Conservation (phyloP, 108 stramenopile species). For the Cyclostephanos tholiformis region DNA sequence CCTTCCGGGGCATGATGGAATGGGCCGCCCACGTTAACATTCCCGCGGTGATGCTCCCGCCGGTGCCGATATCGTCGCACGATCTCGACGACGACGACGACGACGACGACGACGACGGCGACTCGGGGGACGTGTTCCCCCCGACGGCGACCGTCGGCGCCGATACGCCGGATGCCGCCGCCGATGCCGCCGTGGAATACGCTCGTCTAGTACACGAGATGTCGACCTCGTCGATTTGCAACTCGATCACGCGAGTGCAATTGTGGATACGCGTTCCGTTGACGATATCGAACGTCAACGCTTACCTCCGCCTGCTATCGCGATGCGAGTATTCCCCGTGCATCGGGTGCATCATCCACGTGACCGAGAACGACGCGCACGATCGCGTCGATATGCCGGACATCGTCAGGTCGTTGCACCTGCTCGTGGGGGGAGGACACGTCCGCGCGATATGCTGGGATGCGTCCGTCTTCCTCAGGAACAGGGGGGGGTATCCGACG, state of each 20-base stretch:
- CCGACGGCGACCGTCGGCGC: too few relatives aligned
- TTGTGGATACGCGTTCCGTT: constrained; percentile 76
- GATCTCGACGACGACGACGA: too few relatives aligned
- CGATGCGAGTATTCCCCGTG: constrained; percentile 72
- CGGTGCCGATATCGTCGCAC: too few relatives aligned
- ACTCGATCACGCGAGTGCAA: constrained; percentile 61
- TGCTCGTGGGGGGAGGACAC: constrained; percentile 75
- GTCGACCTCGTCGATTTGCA: constrained; percentile 31
- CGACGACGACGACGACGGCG: too few relatives aligned
- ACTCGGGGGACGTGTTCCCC: too few relatives aligned
- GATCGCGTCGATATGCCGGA: too few relatives aligned
- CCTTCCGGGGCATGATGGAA: constrained; percentile 69
- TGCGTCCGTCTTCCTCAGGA: constrained; percentile 83
- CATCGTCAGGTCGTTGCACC: constrained; percentile 52
- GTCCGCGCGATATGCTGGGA: constrained; percentile 77
- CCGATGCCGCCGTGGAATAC: constrained; percentile 49
- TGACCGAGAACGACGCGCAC: constrained; percentile 24
- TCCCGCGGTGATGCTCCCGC: too few relatives aligned
- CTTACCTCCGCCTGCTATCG: constrained; percentile 65
- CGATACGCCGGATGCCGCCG: too few relatives aligned
- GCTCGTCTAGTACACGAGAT: constrained; percentile 27
- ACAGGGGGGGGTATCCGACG: constrained; percentile 92
- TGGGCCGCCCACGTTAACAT: too few relatives aligned
- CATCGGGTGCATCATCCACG: constrained; percentile 53
- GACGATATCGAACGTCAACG: constrained; percentile 42